phyloP scores from a whole-genome alignment of 202 grass and related monocot species.

The Dendrocalamus latiflorus region DNA sequence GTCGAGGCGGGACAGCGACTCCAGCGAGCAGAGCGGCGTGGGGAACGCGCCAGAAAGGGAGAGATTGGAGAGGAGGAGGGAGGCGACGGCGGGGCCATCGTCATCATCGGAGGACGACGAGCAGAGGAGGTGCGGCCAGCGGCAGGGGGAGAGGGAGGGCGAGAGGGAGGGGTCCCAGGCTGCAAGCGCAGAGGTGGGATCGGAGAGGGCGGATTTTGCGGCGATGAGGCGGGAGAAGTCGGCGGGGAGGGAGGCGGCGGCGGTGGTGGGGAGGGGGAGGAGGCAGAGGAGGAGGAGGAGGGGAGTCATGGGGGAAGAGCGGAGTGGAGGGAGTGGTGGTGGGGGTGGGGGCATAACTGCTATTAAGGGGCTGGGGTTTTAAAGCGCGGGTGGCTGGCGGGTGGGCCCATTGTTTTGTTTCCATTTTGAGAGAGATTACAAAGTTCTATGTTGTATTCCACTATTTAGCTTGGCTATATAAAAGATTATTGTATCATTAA shows the following conservation, averaged over 20 bases:
- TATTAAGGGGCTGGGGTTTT: neutral
- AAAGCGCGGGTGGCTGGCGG: neutral
- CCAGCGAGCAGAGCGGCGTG: constrained; percentile 10
- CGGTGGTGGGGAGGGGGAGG: neutral
- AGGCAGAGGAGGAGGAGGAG: constrained; percentile 30
- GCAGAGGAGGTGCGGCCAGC: constrained; percentile 62
- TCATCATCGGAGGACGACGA: constrained; percentile 2
- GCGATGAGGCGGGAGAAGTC: constrained; percentile 39
- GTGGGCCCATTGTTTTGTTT: neutral
- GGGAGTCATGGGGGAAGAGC: constrained; percentile 37
- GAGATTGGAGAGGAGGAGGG: constrained; percentile 47
- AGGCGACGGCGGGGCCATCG: neutral
- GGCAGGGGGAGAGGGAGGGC: constrained; percentile 69
- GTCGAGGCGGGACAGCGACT: constrained; percentile 32
- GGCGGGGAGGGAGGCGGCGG: neutral
- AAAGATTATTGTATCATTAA: no score
- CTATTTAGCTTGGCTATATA: no score
- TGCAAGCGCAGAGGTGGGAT: constrained; percentile 27
- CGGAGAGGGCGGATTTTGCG: constrained; percentile 24
- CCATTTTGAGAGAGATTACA: no score
- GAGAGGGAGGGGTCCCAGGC: constrained; percentile 50
- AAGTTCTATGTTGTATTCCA: no score
- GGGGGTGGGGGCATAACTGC: neutral
- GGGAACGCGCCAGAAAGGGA: constrained; percentile 48
- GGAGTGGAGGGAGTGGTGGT: neutral